Base-by-base conservation (phyloP, 192 early-diverging fungal species). In the Dissophora ornata region DNA sequence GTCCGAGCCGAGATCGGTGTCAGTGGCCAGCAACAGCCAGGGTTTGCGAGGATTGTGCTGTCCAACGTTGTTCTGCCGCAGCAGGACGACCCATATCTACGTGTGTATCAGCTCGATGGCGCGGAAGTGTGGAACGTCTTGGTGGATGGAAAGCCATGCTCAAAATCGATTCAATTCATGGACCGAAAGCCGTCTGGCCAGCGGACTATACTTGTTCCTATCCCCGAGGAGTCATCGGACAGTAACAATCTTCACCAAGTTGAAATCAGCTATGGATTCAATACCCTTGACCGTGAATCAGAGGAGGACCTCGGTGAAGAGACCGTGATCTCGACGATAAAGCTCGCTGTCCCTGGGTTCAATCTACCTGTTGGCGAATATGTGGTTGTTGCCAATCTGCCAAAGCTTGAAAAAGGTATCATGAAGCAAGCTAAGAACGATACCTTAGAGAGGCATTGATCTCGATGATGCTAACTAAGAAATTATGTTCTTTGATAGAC, bases 241-340 rank as follows among this genome's bases (percentile, higher is more conserved):
- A 49, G 18, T 6, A 59, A 77, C 21, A 46, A 47, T 8, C 42
- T 33, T 4, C 73, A 77, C 25, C 64, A 62, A 21, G 46, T 77
- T 16, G 73, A 77, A 46, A 62, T 77, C 6, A 77, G 73, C 30
- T 77, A 77, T 21, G 73, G 73, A 42, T 77, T 77, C 40, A 58
- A 67, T 33, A 61, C 73, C 0, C 30, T 67, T 21, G 59, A 74
- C 16, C 62, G 48, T 12, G 51, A 62, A 19, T 50, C 28, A 15
- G 59, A 62, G 12, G 59, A 71, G 16, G 57, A 41, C 4, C 40
- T 25, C 26, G 50, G 40, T 3, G 47, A 61, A 15, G 63, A 55
- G 36, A n/a, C 38, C 12, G 29, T 24, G 2, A 46, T 22, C 0
- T 47, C 57, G 11, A 19, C 52, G 16, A 67, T 67, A 22, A 58